phyloP scores from a whole-genome alignment of 306 rosid genomes.

The Cucumis sativus region DNA sequence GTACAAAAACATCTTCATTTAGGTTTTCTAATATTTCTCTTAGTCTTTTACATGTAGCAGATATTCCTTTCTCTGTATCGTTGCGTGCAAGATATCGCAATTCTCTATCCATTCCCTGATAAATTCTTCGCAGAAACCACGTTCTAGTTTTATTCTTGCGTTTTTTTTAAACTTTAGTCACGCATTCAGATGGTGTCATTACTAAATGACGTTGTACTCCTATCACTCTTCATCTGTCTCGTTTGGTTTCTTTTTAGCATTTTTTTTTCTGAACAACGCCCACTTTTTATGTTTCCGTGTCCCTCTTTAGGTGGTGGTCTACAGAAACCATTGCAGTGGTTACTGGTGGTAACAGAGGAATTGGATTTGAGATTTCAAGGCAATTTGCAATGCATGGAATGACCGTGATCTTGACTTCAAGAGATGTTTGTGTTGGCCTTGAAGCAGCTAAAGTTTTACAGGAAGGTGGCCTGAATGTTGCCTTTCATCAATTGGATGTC shows the following conservation, averaged over 20 bases:
- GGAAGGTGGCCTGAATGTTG: slow-evolving; percentile 70
- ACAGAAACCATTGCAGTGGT: slow-evolving; percentile 77
- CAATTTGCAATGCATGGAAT: slow-evolving; percentile 78
- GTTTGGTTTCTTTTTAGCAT: not conserved
- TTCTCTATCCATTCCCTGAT: not conserved
- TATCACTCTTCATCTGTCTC: not conserved
- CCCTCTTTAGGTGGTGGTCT: slow-evolving; percentile 74
- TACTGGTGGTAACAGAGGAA: slow-evolving; percentile 86
- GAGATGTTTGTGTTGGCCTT: slow-evolving; percentile 57
- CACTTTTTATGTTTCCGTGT: not conserved
- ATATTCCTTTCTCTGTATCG: not conserved
- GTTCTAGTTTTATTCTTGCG: not conserved
- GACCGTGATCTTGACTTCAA: slow-evolving; percentile 69
- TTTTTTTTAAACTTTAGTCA: not conserved
- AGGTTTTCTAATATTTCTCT: not conserved
- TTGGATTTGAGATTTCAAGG: slow-evolving; percentile 73
- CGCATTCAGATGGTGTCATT: not conserved
- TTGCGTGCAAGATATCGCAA: not conserved
- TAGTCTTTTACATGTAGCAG: not conserved
- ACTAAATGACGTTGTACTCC: not conserved
- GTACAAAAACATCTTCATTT: not conserved
- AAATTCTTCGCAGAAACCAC: not conserved
- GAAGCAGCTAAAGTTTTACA: slow-evolving; percentile 79
- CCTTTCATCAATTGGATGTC: slow-evolving; percentile 62
- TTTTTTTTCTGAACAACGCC: not conserved